Evolutionary conservation across 129 eudicot genomes (phyloP).

Genomic region (Calendula officinalis): DNA sequence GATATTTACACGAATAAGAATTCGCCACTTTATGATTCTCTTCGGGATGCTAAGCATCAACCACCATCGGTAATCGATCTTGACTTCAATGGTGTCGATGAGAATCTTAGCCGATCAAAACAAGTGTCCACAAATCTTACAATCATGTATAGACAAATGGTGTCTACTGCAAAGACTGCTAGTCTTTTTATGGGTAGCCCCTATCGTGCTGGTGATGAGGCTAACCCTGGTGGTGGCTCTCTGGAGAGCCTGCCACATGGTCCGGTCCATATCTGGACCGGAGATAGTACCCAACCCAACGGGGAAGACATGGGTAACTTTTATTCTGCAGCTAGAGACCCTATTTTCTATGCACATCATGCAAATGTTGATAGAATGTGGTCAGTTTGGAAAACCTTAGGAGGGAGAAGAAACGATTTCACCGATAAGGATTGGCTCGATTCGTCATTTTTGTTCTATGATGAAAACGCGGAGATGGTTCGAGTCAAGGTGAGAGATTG

Average conservation of each 20-base stretch:
- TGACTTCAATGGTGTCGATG: slow-evolving; percentile 33
- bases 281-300: slow-evolving; percentile 37
- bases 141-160: slow-evolving; percentile 50
- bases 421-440: slow-evolving; percentile 46
- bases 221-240: slow-evolving; percentile 44
- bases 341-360: slow-evolving; percentile 52
- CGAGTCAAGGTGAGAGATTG: slow-evolving; percentile 46
- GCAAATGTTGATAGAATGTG: slow-evolving; percentile 53
- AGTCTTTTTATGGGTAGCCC: slow-evolving; percentile 47
- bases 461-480: slow-evolving; percentile 49
- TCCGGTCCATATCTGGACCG: slow-evolving; percentile 42
- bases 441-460: slow-evolving; percentile 41
- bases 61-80: slow-evolving; percentile 45
- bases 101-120: slow-evolving; percentile 19
- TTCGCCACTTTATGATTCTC: slow-evolving; percentile 41
- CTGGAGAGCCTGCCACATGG: slow-evolving; percentile 46
- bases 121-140: slow-evolving; percentile 43
- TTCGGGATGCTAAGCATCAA: slow-evolving; percentile 33
- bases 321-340: slow-evolving; percentile 55
- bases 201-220: slow-evolving; percentile 38
- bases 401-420: slow-evolving; percentile 29
- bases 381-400: slow-evolving; percentile 49
- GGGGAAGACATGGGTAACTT: slow-evolving; percentile 54
- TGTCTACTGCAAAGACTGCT: slow-evolving; percentile 34
- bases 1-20: slow-evolving; percentile 31